Conservation (phyloP, 2,329 filamentous ascomycete species). For the Phialophora verrucosa region DNA sequence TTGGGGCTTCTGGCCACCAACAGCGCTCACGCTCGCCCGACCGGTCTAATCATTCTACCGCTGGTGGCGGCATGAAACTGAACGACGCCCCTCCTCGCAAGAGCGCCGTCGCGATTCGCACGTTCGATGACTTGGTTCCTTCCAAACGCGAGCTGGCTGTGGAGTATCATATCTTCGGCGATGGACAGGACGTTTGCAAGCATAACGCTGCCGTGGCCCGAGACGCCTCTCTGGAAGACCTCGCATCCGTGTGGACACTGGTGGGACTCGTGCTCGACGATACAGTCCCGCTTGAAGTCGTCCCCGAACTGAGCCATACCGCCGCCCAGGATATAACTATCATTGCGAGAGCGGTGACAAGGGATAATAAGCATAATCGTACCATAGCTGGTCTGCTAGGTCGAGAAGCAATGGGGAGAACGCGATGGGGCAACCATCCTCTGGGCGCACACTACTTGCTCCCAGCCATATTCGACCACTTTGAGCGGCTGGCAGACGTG, state of each 20-base stretch:
- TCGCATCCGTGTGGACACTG: constrained; percentile 84
- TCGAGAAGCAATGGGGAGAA: constrained; percentile 39
- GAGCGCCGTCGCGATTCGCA: constrained; percentile 74
- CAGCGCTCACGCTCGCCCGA: constrained; percentile 59
- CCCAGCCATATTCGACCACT: constrained; percentile 63
- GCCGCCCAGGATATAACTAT: constrained; percentile 68
- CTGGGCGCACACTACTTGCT: constrained; percentile 63
- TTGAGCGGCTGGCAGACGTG: constrained; percentile 64
- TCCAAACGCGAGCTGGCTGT: constrained; percentile 77
- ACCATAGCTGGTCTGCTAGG: constrained; percentile 40
- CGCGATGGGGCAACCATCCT: constrained; percentile 64
- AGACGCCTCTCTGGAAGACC: constrained; percentile 70
- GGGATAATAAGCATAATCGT: constrained; percentile 48
- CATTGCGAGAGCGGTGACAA: constrained; percentile 68
- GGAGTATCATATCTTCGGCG: constrained; percentile 82
- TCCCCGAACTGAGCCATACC: constrained; percentile 57
- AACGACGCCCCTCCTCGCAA: constrained; percentile 55
- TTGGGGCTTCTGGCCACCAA: constrained; percentile 45
- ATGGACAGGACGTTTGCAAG: constrained; percentile 78
- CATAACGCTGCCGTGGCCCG: constrained; percentile 82
- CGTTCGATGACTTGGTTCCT: constrained; percentile 71
- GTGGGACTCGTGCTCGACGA: constrained; percentile 77
- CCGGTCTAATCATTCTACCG: constrained; percentile 59
- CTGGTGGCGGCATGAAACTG: constrained; percentile 58
- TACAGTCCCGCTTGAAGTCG: constrained; percentile 69